Percentiles rank a stretch among this genome's conserved stretches.
Evolutionary conservation across 805 yeast species (phyloP).

Genomic region (Pichia heedii): DNA sequence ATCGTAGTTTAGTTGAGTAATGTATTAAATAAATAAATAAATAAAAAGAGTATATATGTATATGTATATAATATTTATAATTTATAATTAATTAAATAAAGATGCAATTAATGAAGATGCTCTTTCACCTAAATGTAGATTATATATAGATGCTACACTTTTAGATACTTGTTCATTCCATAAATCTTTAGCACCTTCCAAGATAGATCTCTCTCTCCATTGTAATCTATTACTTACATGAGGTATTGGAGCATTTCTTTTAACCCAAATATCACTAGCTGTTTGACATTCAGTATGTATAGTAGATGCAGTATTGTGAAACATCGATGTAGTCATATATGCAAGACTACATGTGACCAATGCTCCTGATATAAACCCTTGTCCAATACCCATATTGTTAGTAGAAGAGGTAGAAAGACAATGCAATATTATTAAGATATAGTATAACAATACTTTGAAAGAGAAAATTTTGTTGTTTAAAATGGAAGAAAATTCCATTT

Average conservation of each 20-base stretch:
- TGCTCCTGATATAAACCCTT: conserved; percentile 53
- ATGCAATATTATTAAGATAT: no score
- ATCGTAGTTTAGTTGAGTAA: conserved; percentile 41
- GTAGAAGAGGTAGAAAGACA: no score
- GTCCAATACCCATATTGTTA: conserved; percentile 34
- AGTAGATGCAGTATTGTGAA: conserved; percentile 37
- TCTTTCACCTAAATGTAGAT: conserved; percentile 16
- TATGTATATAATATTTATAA: neutral
- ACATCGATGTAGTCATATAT: conserved; percentile 50
- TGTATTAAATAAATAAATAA: conserved; percentile 31
- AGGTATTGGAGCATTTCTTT: conserved; percentile 29
- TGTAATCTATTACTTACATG: neutral
- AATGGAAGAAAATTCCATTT: no score
- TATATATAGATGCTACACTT: conserved; percentile 55
- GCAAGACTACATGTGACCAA: conserved; percentile 54
- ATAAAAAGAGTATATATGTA: neutral
- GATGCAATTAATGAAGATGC: conserved; percentile 9
- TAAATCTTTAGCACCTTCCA: conserved; percentile 62
- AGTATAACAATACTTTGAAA: no score
- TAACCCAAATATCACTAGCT: conserved; percentile 42
- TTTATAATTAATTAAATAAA: conserved; percentile 2
- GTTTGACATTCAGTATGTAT: conserved; percentile 40
- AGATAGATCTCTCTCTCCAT: neutral
- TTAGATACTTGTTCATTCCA: conserved; percentile 70
- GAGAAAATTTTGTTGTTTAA: no score